phyloP scores from a whole-genome alignment of 305 asterid species.

The Fraxinus sp. region DNA sequence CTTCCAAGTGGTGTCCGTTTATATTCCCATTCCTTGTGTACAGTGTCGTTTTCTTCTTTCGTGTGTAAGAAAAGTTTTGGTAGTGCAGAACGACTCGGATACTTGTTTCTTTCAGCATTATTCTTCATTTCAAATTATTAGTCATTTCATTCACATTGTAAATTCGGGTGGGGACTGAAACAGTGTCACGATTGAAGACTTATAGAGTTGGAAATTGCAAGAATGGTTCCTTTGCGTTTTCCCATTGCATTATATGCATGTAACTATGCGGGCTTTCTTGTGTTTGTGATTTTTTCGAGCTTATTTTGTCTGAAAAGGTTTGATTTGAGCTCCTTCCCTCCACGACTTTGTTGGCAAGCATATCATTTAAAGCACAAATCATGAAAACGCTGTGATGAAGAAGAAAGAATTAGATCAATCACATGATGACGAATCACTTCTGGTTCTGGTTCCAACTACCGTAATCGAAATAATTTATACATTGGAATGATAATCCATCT shows the following conservation, averaged over 20 bases:
- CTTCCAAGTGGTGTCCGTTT: slow-evolving; percentile 33
- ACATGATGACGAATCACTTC: neutral
- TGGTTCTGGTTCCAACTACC: neutral
- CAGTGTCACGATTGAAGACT: slow-evolving; percentile 36
- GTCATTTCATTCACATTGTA: slow-evolving; percentile 58
- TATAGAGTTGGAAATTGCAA: slow-evolving; percentile 42
- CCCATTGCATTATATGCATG: neutral
- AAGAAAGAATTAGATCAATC: neutral
- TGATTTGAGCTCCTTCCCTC: neutral
- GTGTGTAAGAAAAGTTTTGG: slow-evolving; percentile 95
- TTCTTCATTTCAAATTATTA: slow-evolving; percentile 30
- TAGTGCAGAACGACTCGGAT: slow-evolving; percentile 55
- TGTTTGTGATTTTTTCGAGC: neutral
- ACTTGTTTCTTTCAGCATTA: slow-evolving; percentile 34
- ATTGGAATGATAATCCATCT: slow-evolving; percentile 11
- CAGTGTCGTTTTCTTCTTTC: slow-evolving; percentile 66
- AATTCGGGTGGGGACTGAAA: slow-evolving; percentile 47
- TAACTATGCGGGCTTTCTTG: neutral
- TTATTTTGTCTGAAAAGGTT: neutral
- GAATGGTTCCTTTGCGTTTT: slow-evolving; percentile 29
- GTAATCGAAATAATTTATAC: slow-evolving; percentile 28
- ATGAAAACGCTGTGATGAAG: neutral
- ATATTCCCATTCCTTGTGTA: slow-evolving; percentile 48
- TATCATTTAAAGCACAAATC: neutral
- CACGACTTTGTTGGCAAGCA: neutral